Conservation (phyloP, 345 rosid genomes). For the Populus davidiana region DNA sequence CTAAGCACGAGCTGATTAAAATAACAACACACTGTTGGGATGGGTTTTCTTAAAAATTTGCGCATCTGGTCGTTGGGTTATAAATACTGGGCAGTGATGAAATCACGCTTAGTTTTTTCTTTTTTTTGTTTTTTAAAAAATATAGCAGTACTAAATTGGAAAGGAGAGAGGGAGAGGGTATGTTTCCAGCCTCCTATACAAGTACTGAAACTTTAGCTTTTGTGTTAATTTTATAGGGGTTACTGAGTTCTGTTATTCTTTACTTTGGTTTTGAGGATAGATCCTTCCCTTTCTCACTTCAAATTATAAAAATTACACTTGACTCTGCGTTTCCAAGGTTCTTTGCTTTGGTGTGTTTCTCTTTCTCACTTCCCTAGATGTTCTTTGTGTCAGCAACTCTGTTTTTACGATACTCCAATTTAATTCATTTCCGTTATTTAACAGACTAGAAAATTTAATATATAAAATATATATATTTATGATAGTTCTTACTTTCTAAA, state of each 20-base stretch:
- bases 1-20: slow-evolving; percentile 23
- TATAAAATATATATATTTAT: too few relatives aligned
- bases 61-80: slow-evolving; percentile 63
- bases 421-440: neutral
- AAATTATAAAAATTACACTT: slow-evolving; percentile 33
- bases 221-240: slow-evolving; percentile 38
- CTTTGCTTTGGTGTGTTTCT: slow-evolving; percentile 35
- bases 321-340: slow-evolving; percentile 48
- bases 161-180: slow-evolving; percentile 18
- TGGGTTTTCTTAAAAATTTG: slow-evolving; percentile 50
- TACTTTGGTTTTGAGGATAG: slow-evolving; percentile 49
- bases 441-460: neutral
- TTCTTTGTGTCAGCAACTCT: slow-evolving; percentile 45
- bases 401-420: neutral
- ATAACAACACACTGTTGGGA: slow-evolving; percentile 27
- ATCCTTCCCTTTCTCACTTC: neutral
- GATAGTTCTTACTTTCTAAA: too few relatives aligned
- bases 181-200: slow-evolving; percentile 60
- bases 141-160: neutral
- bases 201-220: slow-evolving; percentile 58
- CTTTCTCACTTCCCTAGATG: slow-evolving; percentile 75
- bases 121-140: too few relatives aligned
- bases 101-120: slow-evolving; percentile 38
- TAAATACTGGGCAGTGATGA: slow-evolving; percentile 66
- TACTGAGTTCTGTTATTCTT: slow-evolving; percentile 39